phyloP scores from a whole-genome alignment of 169 alveolate genomes.

The Plasmodium coatneyi region DNA sequence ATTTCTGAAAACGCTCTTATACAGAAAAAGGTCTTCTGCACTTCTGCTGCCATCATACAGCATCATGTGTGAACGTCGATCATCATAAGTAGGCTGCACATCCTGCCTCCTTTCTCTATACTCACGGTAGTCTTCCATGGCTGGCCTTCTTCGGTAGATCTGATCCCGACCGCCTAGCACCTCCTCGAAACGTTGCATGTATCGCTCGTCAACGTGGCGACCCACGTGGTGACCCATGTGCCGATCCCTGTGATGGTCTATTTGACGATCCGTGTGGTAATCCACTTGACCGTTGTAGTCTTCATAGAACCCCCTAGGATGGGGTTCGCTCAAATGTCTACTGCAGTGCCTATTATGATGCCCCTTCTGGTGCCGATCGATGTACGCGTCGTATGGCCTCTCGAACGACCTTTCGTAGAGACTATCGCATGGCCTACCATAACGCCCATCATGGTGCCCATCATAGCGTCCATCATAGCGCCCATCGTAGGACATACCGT shows the following conservation, averaged over 20 bases:
- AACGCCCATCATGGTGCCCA: neutral
- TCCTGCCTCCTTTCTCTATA: neutral
- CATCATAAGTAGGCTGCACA: neutral
- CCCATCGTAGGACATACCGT: neutral
- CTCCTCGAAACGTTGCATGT: neutral
- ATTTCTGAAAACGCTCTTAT: neutral
- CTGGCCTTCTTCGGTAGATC: neutral
- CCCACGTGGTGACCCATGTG: neutral
- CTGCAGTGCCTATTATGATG: neutral
- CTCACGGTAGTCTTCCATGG: neutral
- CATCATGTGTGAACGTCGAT: conserved; percentile 6
- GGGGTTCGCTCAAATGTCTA: neutral
- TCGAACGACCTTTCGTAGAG: neutral
- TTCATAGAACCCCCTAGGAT: neutral
- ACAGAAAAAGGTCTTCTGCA: neutral
- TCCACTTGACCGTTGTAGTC: neutral
- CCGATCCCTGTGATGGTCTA: neutral
- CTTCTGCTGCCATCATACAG: neutral
- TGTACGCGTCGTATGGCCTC: neutral
- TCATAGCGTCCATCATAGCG: neutral
- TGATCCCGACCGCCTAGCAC: neutral
- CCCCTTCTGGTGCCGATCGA: neutral
- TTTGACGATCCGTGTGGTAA: neutral
- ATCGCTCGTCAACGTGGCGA: neutral
- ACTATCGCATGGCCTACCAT: neutral